Percentiles rank a stretch among this genome's conserved stretches.
Evolutionary conservation across 352 stramenopile genomes (phyloP).

Genomic region (Pythium brachiatum): DNA sequence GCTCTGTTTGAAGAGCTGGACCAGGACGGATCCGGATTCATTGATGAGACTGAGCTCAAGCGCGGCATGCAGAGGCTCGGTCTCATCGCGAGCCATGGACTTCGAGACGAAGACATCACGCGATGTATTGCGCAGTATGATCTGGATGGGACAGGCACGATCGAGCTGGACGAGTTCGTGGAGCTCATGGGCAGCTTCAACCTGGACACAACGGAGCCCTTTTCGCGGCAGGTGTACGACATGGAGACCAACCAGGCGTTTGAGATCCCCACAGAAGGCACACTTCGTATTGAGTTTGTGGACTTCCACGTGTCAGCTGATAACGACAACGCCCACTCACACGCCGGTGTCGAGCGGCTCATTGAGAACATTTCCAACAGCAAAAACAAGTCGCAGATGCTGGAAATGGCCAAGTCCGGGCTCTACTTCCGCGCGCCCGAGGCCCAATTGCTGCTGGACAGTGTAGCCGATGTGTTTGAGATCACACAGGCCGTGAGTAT

Average conservation of each 20-base stretch:
- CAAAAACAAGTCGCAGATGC: constrained; percentile 81
- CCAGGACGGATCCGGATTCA: constrained; percentile 59
- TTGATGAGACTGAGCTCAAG: constrained; percentile 58
- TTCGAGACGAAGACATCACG: constrained; percentile 63
- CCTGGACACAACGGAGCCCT: constrained; percentile 39
- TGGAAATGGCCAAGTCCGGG: constrained; percentile 74
- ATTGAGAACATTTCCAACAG: constrained; percentile 76
- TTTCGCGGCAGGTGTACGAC: constrained; percentile 57
- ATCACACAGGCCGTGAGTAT: constrained; percentile 57
- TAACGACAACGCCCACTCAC: constrained; percentile 64
- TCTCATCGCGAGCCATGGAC: constrained; percentile 21
- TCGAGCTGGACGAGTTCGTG: constrained; percentile 77
- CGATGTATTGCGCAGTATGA: constrained; percentile 72
- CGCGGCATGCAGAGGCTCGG: constrained; percentile 51
- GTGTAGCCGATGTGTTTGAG: constrained; percentile 62
- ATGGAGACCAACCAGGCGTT: constrained; percentile 56
- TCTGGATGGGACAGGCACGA: constrained; percentile 64
- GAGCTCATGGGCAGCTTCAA: constrained; percentile 77
- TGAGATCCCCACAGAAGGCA: constrained; percentile 58
- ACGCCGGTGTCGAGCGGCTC: constrained; percentile 59
- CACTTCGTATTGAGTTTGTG: constrained; percentile 65
- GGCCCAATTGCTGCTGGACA: constrained; percentile 65
- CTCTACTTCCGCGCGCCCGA: constrained; percentile 66
- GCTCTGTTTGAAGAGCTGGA: constrained; percentile 66
- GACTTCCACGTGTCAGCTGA: constrained; percentile 74